phyloP scores from a whole-genome alignment of 129 eudicot genomes.

The Oenanthe sinensis region DNA sequence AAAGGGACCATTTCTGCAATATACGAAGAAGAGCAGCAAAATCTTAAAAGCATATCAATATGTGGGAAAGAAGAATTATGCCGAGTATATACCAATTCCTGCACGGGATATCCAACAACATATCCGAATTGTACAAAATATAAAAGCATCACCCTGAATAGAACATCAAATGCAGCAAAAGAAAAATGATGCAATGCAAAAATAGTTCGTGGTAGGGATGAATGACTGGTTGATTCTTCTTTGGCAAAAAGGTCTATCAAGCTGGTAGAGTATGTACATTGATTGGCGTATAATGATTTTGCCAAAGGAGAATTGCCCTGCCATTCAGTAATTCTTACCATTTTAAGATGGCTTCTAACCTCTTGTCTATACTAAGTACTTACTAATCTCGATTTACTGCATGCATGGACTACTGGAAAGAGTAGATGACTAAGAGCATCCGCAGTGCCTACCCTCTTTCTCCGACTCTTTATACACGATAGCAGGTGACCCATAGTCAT shows the following conservation, averaged over 20 bases:
- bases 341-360: background rate
- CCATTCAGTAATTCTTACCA: constrained; percentile 30
- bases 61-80: constrained; percentile 22
- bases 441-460: too few species aligned
- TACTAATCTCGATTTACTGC: too few species aligned
- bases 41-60: constrained; percentile 11
- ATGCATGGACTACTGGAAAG: background rate
- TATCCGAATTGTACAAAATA: constrained; percentile 22
- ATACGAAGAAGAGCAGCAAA: constrained; percentile 20
- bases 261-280: constrained; percentile 1
- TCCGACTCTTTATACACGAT: too few species aligned
- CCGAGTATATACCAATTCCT: constrained; percentile 33
- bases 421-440: too few species aligned
- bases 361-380: too few species aligned
- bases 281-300: constrained; percentile 12
- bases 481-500: too few species aligned
- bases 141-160: constrained; percentile 11
- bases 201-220: constrained; percentile 23
- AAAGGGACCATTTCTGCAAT: constrained; percentile 27
- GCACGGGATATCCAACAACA: constrained; percentile 30
- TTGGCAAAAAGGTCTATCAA: constrained; percentile 30
- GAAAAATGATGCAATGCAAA: background rate
- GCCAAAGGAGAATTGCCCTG: constrained; percentile 75
- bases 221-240: constrained; percentile 52
- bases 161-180: constrained; percentile 10